Conservation (phyloP, 495 filamentous ascomycete species). For the Aspergillus taichungensis region DNA sequence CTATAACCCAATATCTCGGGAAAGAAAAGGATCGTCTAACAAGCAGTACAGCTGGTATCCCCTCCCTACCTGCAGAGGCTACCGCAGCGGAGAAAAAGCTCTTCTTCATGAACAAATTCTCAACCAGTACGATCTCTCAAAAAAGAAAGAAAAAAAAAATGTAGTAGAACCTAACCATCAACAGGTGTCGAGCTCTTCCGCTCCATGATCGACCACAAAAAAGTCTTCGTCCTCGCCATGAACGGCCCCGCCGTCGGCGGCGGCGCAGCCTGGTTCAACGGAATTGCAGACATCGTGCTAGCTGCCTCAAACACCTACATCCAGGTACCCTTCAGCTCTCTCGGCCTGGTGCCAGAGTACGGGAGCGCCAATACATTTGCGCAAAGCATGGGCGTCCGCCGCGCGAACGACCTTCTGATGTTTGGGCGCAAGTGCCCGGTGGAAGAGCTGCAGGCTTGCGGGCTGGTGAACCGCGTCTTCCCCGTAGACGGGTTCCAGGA, state of each 20-base stretch:
- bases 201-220: slow-evolving; percentile 9
- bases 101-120: slow-evolving; percentile 5
- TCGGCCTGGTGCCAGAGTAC: slow-evolving; percentile 13
- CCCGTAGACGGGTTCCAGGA: slow-evolving; percentile 9
- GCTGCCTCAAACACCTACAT: slow-evolving; percentile 11
- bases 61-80: neutral
- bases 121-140: neutral
- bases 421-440: slow-evolving; percentile 11
- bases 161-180: neutral
- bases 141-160: too few relatives aligned
- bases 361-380: slow-evolving; percentile 8
- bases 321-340: slow-evolving; percentile 13
- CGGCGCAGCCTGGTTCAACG: slow-evolving; percentile 17
- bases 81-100: slow-evolving; percentile 3
- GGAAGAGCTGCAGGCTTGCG: slow-evolving; percentile 10
- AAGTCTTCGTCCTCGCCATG: slow-evolving; percentile 14
- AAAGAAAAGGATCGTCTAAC: neutral
- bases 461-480: slow-evolving; percentile 8
- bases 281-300: slow-evolving; percentile 14
- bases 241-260: slow-evolving; percentile 15
- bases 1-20: too few relatives aligned
- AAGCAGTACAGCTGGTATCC: neutral
- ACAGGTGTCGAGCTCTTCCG: slow-evolving; percentile 4
- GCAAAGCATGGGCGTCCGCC: slow-evolving; percentile 12
- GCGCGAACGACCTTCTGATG: slow-evolving; percentile 15